Conservation (phyloP, 1,284 basidiomycete genomes). For the Inonotus obliquus region DNA sequence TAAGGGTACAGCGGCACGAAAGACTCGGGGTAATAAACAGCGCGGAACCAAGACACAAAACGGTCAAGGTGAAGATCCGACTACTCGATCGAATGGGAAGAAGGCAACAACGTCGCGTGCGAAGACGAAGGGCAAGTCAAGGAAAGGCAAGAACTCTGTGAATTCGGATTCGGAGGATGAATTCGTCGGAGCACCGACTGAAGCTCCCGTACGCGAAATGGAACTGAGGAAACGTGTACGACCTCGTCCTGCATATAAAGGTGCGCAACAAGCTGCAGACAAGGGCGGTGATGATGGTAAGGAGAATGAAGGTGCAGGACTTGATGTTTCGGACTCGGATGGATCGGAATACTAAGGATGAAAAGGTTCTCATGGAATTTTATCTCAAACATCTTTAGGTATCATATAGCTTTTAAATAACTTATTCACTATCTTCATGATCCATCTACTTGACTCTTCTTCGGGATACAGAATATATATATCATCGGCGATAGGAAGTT, state of each 20-base stretch:
- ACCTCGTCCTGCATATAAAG: slow-evolving; percentile 9
- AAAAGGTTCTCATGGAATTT: neutral
- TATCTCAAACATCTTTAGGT: neutral
- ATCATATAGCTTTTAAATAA: slow-evolving; percentile 11
- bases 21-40: too few species aligned
- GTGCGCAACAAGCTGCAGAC: neutral
- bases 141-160: neutral
- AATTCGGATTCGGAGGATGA: neutral
- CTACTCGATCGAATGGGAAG: neutral
- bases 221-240: slow-evolving; percentile 5
- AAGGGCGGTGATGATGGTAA: neutral
- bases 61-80: neutral
- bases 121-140: neutral
- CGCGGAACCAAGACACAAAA: neutral
- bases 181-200: neutral
- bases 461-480: neutral
- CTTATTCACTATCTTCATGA: neutral
- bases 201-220: slow-evolving; percentile 14
- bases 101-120: neutral
- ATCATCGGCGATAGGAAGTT: neutral
- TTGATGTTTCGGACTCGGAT: slow-evolving; percentile 5
- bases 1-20: neutral
- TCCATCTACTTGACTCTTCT: neutral
- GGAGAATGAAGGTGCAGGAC: neutral
- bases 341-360: slow-evolving; percentile 13